Evolutionary conservation across 2,329 filamentous ascomycete genomes (phyloP), one percentile per base, ranked within the genome.

Genomic region (Aspergillus niger): DNA sequence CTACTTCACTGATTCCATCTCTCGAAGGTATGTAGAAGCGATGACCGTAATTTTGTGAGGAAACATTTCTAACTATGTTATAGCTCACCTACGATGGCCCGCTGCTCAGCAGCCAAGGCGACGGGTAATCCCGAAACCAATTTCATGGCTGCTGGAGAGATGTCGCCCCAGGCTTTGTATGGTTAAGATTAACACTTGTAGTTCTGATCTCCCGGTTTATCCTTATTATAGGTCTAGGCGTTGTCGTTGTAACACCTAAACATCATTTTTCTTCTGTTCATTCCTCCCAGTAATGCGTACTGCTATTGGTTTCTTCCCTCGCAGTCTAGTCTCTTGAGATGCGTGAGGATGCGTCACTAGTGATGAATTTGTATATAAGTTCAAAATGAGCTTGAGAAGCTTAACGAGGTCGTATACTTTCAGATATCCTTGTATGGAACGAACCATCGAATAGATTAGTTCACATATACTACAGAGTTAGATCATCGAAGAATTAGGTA

Each of bases 1-100:
- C 79, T 99, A 93, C 82, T 97, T 98, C 80, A 99, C 95, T 77
- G 94, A 99, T 80, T 88, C 89, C 60, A 97, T 99, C 78, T 96
- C 93, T 41, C 89, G 95, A 85, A 97, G 92, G 92, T 95, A 82
- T 78, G 87, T 82, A 49, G 36, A 5, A 20, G 39, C 6, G 26
- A 30, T 55, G 17, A 22, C 51, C 38, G 5, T 26, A 24, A 49
- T 52, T 36, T 55, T 32, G 11, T 51, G 26, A 28, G 8, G 52
- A 39, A 28, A 30, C n/a, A 6, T 59, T 60, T 30, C 65, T 72
- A 59, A 65, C 59, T 62, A 11, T 54, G 11, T 50, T 47, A 43
- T 63, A 96, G 93, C 82, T 97, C 93, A 64, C 93, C 95, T 55
- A 99, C 95, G 60, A 99, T 99, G 95, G 95, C 95, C 62, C 91